These are phyloP conservation scores for Lasiodiplodia hormozganensis DNA, from an alignment of 2,329 filamentous ascomycete genomes.

Conservation along the genomic window DNA sequence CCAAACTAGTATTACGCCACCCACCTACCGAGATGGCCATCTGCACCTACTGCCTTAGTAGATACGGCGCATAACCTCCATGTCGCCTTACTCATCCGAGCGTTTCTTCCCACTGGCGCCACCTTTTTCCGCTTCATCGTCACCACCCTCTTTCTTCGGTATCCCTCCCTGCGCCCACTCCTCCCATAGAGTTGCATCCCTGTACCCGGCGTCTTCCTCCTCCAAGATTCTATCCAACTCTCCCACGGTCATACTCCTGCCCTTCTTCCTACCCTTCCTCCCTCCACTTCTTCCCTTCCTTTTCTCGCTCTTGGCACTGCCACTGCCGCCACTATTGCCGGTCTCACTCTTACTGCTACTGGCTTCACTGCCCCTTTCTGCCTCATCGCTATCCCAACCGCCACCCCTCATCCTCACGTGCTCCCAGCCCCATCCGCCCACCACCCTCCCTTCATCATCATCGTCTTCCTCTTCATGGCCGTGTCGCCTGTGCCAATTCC, in stretches of 20 bases:
- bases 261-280: not conserved
- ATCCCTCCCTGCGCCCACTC: slow-evolving; percentile 2
- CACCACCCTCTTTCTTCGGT: not conserved
- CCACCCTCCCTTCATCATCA: not conserved
- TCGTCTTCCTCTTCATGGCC: not conserved
- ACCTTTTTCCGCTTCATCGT: too few relatives aligned
- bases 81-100: not conserved
- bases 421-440: not conserved
- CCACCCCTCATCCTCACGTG: not conserved
- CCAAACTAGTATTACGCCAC: too few relatives aligned
- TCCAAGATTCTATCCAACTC: not conserved
- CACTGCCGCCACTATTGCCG: not conserved
- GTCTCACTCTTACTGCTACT: not conserved
- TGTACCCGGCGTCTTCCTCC: not conserved
- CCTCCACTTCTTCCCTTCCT: not conserved
- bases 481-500: not conserved
- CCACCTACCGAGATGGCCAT: too few relatives aligned
- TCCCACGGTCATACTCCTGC: not conserved
- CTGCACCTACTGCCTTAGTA: not conserved
- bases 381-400: not conserved
- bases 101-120: not conserved
- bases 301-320: not conserved
- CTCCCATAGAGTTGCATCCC: not conserved
- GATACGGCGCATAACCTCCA: not conserved
- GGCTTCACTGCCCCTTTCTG: not conserved